Conservation (phyloP, 2,329 filamentous ascomycete species). For the Botryosphaeria dothidea region DNA sequence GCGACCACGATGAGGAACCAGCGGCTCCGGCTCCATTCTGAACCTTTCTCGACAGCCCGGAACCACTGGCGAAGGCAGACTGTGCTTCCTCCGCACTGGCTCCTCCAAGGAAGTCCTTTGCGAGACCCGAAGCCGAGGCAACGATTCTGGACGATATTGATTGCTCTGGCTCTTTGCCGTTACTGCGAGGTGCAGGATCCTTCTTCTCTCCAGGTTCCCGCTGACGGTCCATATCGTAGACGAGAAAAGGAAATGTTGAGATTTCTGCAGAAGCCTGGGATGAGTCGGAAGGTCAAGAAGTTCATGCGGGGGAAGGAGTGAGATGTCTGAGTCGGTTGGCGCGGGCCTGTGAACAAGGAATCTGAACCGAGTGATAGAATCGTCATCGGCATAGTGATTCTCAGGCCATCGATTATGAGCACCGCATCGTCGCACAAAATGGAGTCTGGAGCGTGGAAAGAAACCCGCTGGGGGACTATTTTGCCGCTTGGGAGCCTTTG, state of each 20-base stretch:
- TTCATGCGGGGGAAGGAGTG: constrained; percentile 19
- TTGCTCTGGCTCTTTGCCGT: constrained; percentile 19
- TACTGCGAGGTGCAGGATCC: constrained; percentile 8
- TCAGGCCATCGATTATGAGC: not conserved
- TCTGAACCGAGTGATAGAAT: not conserved
- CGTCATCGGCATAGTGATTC: not conserved
- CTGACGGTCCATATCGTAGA: constrained; percentile 5
- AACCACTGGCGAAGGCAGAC: constrained; percentile 8
- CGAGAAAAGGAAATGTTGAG: not conserved
- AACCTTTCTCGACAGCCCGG: constrained; percentile 20
- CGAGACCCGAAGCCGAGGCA: constrained; percentile 23
- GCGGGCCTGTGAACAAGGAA: not conserved
- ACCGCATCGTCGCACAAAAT: not conserved
- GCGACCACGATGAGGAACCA: constrained; percentile 16
- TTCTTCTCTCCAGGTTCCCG: not conserved
- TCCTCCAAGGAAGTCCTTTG: constrained; percentile 19
- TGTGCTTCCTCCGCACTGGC: constrained; percentile 21
- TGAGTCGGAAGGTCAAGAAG: not conserved
- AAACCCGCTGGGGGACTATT: not conserved
- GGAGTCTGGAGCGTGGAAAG: not conserved
- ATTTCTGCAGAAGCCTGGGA: not conserved
- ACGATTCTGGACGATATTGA: constrained; percentile 23
- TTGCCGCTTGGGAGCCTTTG: not conserved
- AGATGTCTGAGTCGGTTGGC: not conserved
- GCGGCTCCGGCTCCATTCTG: constrained; percentile 12